Evolutionary conservation across 2,329 filamentous ascomycete species (phyloP), one percentile per base, ranked within the genome.

Genomic region (Pestalotiopsis fici): DNA sequence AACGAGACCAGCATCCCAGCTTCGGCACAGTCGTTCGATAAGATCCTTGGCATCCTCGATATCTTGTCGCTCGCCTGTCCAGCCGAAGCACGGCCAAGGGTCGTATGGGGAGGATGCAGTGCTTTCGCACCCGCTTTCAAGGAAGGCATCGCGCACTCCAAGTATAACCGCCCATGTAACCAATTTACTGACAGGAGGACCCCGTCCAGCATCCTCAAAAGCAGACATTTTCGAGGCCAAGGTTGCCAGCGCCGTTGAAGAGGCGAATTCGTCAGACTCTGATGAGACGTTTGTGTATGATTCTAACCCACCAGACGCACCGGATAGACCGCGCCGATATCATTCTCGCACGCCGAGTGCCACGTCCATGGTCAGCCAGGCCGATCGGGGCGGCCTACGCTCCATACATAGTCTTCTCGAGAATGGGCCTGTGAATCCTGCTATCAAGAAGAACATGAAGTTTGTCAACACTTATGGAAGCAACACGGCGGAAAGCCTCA

Each of bases 211-310:
- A 68, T 96, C 94, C 18, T 97, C 95, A 68, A 98, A 98, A 83
- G 95, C 96, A 77, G 96, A 99, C 80, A 94, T 98, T 64, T 99
- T 99, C 78, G 96, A 98, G 82, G 94, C 95, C 72, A 97, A 97
- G 77, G 94, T 99, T 72, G 95, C 95, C 63, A 98, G 91, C 78
- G 95, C 95, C 9, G 94, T 99, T 64, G 95, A 98, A 77, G 95
- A 98, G 79, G 94, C 94, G 57, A 93, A 98, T 78, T 97, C 95
- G 13, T 98, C 95, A 6, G 96, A 99, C 78, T 98, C 95, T 1
- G 96, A 98, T 75, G 96, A 98, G 80, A 98, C 96, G 0, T 99
- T 98, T 79, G 96, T 99, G 18, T 99, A 99, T 81, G 96, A 99
- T 79, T 98, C 96, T 28, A 99, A 99, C 75, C 96, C 95, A 11